Evolutionary conservation across 441 rosid species (phyloP).

Genomic region (Pelargonium fulgidum): DNA sequence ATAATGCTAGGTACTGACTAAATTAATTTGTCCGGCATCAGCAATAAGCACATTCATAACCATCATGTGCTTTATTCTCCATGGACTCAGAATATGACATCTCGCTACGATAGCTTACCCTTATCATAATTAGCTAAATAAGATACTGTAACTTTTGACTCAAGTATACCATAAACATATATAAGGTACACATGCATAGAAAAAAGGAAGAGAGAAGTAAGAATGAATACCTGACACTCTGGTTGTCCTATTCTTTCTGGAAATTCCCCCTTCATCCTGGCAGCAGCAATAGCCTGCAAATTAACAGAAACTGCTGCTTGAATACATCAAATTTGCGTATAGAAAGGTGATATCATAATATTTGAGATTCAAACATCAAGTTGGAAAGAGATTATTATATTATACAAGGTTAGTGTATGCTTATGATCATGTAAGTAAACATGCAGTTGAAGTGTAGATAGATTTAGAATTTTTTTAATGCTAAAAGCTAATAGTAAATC

Average conservation of each 20-base stretch:
- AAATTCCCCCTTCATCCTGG: conserved; percentile 89
- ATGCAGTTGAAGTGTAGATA: not conserved
- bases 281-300: conserved; percentile 81
- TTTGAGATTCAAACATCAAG: not conserved
- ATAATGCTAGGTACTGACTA: too few species aligned
- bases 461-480: not conserved
- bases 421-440: not conserved
- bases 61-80: too few species aligned
- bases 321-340: conserved; percentile 15
- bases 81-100: too few species aligned
- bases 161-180: too few species aligned
- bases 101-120: too few species aligned
- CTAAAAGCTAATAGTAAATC: not conserved
- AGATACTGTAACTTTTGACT: too few species aligned
- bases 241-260: conserved; percentile 95
- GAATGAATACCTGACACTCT: conserved; percentile 76
- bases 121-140: too few species aligned
- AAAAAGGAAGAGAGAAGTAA: conserved; percentile 9
- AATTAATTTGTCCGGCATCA: too few species aligned
- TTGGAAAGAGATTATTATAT: not conserved
- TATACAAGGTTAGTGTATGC: not conserved
- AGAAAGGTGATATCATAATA: not conserved
- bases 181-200: too few species aligned
- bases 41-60: too few species aligned
- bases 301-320: conserved; percentile 18